Evolutionary conservation across 768 basidiomycete genomes (phyloP).

Genomic region (Hysterangium stoloniferum): DNA sequence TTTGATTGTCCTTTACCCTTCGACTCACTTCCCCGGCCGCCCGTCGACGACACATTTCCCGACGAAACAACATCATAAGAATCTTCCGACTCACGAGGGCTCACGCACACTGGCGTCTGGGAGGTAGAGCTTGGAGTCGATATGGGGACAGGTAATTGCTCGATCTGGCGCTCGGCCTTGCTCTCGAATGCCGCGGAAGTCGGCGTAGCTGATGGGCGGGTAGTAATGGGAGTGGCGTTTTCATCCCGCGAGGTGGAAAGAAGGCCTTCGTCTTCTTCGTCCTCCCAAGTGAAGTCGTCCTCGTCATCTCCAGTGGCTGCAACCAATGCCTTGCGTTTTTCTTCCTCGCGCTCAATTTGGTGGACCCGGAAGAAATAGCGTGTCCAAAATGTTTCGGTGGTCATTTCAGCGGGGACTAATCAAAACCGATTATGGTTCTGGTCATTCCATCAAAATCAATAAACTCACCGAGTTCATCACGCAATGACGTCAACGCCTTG

Average conservation of each 20-base stretch:
- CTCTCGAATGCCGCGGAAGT: slow-evolving; percentile 10
- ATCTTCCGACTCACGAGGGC: slow-evolving; percentile 51
- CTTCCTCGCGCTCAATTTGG: slow-evolving; percentile 75
- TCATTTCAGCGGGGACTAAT: slow-evolving; percentile 65
- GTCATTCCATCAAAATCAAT: slow-evolving; percentile 11
- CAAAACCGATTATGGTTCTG: slow-evolving; percentile 10
- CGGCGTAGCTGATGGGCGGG: background rate
- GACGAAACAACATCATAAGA: slow-evolving; percentile 64
- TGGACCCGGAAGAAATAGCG: slow-evolving; percentile 85
- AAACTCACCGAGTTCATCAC: slow-evolving; percentile 51
- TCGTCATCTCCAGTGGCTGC: slow-evolving; percentile 66
- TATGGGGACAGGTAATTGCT: background rate
- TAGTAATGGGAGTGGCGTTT: slow-evolving; percentile 4
- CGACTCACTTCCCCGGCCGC: slow-evolving; percentile 18
- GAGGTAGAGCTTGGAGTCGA: slow-evolving; percentile 14
- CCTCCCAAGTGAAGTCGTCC: slow-evolving; percentile 91
- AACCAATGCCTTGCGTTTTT: slow-evolving; percentile 67
- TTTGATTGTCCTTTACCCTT: slow-evolving; percentile 21
- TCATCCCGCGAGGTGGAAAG: slow-evolving; percentile 5
- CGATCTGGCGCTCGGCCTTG: slow-evolving; percentile 11
- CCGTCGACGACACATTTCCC: slow-evolving; percentile 35
- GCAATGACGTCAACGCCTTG: slow-evolving; percentile 41
- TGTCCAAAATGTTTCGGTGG: slow-evolving; percentile 68
- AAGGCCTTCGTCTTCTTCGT: slow-evolving; percentile 58
- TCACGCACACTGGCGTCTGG: slow-evolving; percentile 28